Percentiles rank a stretch among this genome's conserved stretches.
Conservation (phyloP, 305 asterid genomes). For the Fraxinus paxiana region DNA sequence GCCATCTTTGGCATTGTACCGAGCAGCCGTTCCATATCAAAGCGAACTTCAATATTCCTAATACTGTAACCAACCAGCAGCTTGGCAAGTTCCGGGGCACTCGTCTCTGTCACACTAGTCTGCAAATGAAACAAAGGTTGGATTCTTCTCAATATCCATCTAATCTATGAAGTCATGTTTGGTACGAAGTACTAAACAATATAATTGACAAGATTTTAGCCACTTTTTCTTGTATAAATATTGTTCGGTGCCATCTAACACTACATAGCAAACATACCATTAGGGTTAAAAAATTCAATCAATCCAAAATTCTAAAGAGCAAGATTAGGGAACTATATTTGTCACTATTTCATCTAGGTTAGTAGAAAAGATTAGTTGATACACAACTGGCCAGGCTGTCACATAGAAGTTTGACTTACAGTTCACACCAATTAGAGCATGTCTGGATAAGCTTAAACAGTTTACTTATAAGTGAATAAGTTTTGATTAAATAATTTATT, state of each 20-base stretch:
- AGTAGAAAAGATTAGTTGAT: not conserved
- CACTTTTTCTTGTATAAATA: not conserved
- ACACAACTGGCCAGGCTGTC: not conserved
- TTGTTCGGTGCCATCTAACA: not conserved
- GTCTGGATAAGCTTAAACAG: not conserved
- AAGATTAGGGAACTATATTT: constrained; percentile 5
- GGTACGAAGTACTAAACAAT: not conserved
- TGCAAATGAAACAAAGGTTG: constrained; percentile 25
- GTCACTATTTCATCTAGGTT: not conserved
- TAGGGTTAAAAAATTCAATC: not conserved
- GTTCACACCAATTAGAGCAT: not conserved
- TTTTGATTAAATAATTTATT: not conserved
- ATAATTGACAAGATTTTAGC: not conserved
- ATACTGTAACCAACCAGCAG: constrained; percentile 92
- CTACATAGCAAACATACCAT: not conserved
- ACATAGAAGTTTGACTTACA: not conserved
- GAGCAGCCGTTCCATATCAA: constrained; percentile 88
- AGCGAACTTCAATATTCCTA: constrained; percentile 88
- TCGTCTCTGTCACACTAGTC: constrained; percentile 85
- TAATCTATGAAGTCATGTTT: not conserved
- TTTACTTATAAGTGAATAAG: not conserved
- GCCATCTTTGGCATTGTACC: constrained; percentile 76
- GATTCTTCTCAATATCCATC: not conserved
- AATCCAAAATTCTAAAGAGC: no score
- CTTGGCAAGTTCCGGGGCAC: constrained; percentile 81